Conservation (phyloP, 169 alveolate genomes). For the Babesia ovis region DNA sequence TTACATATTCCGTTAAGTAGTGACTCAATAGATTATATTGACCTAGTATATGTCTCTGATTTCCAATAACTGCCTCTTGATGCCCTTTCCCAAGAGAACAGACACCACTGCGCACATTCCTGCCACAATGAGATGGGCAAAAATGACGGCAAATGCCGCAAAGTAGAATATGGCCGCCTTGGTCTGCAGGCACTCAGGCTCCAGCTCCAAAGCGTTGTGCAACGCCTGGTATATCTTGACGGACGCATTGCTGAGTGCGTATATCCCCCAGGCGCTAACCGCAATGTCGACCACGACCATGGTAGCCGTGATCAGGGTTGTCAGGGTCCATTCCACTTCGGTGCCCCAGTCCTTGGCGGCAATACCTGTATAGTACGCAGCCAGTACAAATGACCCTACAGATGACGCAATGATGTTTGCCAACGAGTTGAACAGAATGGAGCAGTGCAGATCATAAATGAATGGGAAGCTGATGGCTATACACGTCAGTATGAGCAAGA, state of each 20-base stretch:
- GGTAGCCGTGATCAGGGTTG: slow-evolving; percentile 67
- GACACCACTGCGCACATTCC: slow-evolving; percentile 57
- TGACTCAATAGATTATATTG: too few species aligned
- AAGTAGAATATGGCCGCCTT: slow-evolving; percentile 63
- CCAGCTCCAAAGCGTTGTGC: slow-evolving; percentile 48
- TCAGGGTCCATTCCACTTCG: slow-evolving; percentile 73
- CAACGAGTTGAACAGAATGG: slow-evolving; percentile 65
- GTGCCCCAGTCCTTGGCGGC: slow-evolving; percentile 62
- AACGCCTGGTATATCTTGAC: slow-evolving; percentile 68
- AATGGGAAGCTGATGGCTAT: slow-evolving; percentile 66
- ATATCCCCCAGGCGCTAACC: slow-evolving; percentile 72
- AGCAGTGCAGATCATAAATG: slow-evolving; percentile 72
- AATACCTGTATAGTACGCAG: slow-evolving; percentile 42
- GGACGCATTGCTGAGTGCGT: slow-evolving; percentile 66
- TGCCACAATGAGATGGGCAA: slow-evolving; percentile 60
- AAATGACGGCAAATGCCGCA: slow-evolving; percentile 66
- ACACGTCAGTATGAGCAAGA: slow-evolving; percentile 61
- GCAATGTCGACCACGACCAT: slow-evolving; percentile 70
- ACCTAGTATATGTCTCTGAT: slow-evolving; percentile 29
- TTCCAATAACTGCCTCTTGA: slow-evolving; percentile 45
- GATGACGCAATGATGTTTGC: slow-evolving; percentile 66
- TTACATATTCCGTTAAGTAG: too few species aligned
- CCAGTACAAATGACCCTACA: slow-evolving; percentile 56
- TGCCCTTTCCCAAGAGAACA: slow-evolving; percentile 46
- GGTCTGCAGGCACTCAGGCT: slow-evolving; percentile 66